Conservation (phyloP, 352 stramenopile genomes). For the Globisporangium cylindrosporum region DNA sequence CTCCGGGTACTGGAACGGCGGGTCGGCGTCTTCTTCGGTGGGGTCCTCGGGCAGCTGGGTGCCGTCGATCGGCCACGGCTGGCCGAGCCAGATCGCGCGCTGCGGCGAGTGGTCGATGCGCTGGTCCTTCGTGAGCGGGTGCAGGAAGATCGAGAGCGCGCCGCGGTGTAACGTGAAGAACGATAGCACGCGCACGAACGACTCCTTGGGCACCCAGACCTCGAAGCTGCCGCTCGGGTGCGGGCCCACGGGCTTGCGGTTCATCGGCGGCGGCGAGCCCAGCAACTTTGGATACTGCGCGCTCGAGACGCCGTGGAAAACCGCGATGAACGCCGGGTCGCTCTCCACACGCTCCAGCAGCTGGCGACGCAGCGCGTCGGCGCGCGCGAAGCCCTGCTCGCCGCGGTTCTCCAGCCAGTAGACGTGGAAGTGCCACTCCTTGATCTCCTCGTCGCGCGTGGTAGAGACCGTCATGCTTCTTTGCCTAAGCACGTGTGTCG, state of each 20-base stretch:
- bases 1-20: constrained; percentile 50
- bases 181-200: constrained; percentile 49
- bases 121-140: constrained; percentile 64
- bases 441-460: constrained; percentile 24
- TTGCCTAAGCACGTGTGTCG: not conserved
- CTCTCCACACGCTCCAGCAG: constrained; percentile 43
- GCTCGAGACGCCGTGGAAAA: constrained; percentile 44
- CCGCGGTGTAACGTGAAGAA: constrained; percentile 68
- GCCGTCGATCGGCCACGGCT: constrained; percentile 40
- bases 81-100: constrained; percentile 53
- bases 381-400: constrained; percentile 35
- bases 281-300: constrained; percentile 32
- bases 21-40: constrained; percentile 14
- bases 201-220: constrained; percentile 63
- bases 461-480: not conserved
- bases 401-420: constrained; percentile 56
- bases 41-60: constrained; percentile 31
- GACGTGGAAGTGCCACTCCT: constrained; percentile 79
- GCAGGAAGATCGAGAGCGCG: constrained; percentile 55
- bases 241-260: constrained; percentile 52
- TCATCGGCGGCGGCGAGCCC: constrained; percentile 38
- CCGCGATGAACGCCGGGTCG: constrained; percentile 55
- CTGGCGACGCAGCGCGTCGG: constrained; percentile 35
- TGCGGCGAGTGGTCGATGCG: constrained; percentile 45
- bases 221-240: constrained; percentile 70